Conservation (phyloP, 345 rosid genomes). For the Streptanthus diversifolius region DNA sequence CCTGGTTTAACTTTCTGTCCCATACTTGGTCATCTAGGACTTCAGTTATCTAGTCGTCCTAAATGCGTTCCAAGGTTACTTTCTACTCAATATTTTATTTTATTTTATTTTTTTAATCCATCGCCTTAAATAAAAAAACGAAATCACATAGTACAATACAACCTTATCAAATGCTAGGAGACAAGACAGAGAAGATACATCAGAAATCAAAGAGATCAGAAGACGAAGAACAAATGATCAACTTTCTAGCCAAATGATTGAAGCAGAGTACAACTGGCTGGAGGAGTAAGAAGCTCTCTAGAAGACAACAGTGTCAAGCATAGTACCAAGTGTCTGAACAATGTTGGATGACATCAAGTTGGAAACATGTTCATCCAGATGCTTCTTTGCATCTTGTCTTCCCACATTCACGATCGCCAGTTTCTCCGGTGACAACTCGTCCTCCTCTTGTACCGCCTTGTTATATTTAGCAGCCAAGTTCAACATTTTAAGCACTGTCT, state of each 20-base stretch:
- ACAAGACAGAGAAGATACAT: not conserved
- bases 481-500: constrained; percentile 82
- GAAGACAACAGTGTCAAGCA: constrained; percentile 96
- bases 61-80: too few relatives aligned
- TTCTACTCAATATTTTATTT: too few relatives aligned
- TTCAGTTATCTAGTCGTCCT: too few relatives aligned
- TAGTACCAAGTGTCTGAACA: constrained; percentile 92
- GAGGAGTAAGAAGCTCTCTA: constrained; percentile 30
- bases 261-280: not conserved
- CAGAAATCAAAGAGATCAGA: too few relatives aligned
- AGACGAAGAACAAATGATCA: constrained; percentile 4
- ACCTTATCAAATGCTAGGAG: constrained; percentile 2
- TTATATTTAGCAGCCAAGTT: constrained; percentile 76
- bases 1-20: too few relatives aligned
- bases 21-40: too few relatives aligned
- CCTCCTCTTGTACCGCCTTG: constrained; percentile 98
- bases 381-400: constrained; percentile 98
- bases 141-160: constrained; percentile 18
- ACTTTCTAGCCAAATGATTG: constrained; percentile 5
- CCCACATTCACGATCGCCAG: constrained; percentile 93
- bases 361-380: constrained; percentile 92
- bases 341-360: constrained; percentile 98
- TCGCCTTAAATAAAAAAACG: not conserved
- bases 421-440: constrained; percentile 91
- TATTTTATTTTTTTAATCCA: too few relatives aligned